Evolutionary conservation across 306 rosid genomes (phyloP).

Genomic region (Medicago arabica): DNA sequence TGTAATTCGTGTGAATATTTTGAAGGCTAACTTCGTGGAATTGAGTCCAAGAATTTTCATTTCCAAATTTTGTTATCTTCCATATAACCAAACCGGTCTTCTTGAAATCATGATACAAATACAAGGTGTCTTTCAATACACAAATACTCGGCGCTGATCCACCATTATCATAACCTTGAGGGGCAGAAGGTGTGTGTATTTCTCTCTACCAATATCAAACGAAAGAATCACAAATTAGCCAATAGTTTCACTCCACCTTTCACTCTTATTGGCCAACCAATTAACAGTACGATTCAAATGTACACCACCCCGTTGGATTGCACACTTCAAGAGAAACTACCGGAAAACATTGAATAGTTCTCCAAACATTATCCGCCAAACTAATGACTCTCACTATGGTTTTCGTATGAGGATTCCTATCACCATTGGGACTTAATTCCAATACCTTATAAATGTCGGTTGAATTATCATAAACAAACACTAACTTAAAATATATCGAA

Average conservation of each 20-base stretch:
- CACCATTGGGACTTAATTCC: background rate
- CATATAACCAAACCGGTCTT: background rate
- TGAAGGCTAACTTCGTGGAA: background rate
- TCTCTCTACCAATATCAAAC: background rate
- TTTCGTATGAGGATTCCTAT: no score
- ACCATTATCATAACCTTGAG: background rate
- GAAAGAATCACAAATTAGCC: background rate
- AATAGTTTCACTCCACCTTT: no score
- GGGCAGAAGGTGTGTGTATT: background rate
- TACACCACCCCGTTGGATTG: background rate
- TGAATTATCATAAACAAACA: slow-evolving; percentile 1
- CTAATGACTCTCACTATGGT: background rate
- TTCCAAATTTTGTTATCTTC: background rate
- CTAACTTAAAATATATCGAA: background rate
- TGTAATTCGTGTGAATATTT: background rate
- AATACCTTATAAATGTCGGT: background rate
- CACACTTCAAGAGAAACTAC: background rate
- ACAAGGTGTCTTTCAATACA: background rate
- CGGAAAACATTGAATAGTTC: background rate
- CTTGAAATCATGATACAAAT: background rate
- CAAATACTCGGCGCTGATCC: background rate
- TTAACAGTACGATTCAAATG: background rate
- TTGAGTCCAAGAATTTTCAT: background rate
- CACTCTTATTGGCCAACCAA: background rate
- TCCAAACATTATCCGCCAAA: slow-evolving; percentile 8